Evolutionary conservation across 2,329 filamentous ascomycete species (phyloP), one percentile per base, ranked within the genome.

Genomic region (Septoria petroselini): DNA sequence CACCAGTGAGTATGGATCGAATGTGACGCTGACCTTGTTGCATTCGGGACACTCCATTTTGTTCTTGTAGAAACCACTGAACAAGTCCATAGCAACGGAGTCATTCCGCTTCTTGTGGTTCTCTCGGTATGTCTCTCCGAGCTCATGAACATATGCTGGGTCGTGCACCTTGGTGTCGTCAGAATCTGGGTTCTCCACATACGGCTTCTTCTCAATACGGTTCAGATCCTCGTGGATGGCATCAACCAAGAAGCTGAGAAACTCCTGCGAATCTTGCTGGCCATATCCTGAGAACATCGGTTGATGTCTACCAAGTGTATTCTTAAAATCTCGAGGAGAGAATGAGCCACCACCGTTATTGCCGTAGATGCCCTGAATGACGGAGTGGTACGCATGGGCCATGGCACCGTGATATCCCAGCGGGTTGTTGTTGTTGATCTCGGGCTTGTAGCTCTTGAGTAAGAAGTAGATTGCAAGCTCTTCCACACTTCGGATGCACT

Each of bases 1-100:
- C 52, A 98, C 73, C 58, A 94, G 93, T 69, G 90, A 96, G 76
- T 95, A 98, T 0, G 93, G 93, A 67, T 98, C 93, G 65, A 98
- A 98, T 0, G 93, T 97, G 62, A 98, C 95, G 79, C 91, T 96
- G 70, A 97, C 86, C 72, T 97, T 98, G 60, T 85, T 80, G 68
- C 93, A 98, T 6, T 79, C 80, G 0, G 93, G 93, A 65, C 93
- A 98, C 56, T 93, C 85, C 56, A 98, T 80, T 0, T 91, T 97
- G 37, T 94, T 97, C 73, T 97, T 96, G 79, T 97, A 98, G 79
- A 97, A 89, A 56, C 93, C 93, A 17, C 89, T 94, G 69, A 98
- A 98, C 8, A 98, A 77, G 66, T 98, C 93, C 50, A 89, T 91
- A 58, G 96, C 88, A 33, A 97, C 86, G 0, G 93, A 97, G 65